Percentiles rank a stretch among this genome's conserved stretches.
Conservation (phyloP, 177 flowering plant species). For the Vitis hybrid region DNA sequence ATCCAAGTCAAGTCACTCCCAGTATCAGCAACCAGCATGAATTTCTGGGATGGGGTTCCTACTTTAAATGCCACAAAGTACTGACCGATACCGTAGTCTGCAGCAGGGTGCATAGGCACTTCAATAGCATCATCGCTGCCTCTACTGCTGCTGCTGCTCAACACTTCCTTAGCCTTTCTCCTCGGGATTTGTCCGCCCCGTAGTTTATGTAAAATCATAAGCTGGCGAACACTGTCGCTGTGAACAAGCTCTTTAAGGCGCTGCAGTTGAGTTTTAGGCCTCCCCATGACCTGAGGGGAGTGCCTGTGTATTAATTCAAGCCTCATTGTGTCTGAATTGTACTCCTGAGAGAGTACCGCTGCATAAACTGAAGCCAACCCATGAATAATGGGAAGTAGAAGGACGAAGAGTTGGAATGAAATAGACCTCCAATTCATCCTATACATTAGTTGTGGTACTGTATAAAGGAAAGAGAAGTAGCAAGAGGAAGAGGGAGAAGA, state of each 20-base stretch:
- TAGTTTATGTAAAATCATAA: constrained; percentile 20
- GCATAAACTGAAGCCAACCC: constrained; percentile 11
- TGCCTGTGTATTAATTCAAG: constrained; percentile 40
- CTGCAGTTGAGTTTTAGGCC: constrained; percentile 13
- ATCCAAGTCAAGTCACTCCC: constrained; percentile 80
- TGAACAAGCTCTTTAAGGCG: constrained; percentile 31
- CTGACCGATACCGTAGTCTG: constrained; percentile 45
- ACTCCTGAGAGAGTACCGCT: not conserved
- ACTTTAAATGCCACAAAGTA: constrained; percentile 51
- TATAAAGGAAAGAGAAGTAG: no score
- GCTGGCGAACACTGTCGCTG: constrained; percentile 31
- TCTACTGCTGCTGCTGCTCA: not conserved
- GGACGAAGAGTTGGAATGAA: not conserved
- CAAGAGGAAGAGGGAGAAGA: no score
- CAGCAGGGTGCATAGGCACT: constrained; percentile 41
- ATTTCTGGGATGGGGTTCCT: constrained; percentile 58
- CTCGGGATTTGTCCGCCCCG: not conserved
- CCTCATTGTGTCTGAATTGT: constrained; percentile 8
- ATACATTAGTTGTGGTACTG: no score
- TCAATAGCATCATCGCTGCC: not conserved
- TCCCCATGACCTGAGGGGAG: not conserved
- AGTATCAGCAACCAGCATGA: constrained; percentile 56
- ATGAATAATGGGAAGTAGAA: not conserved
- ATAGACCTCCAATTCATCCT: no score
- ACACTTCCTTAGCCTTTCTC: constrained; percentile 4